A percentile compares a stretch with the other conserved stretches of the same genome.
phyloP scores from a whole-genome alignment of 2,329 filamentous ascomycete genomes.

The Cordyceps cicadae region DNA sequence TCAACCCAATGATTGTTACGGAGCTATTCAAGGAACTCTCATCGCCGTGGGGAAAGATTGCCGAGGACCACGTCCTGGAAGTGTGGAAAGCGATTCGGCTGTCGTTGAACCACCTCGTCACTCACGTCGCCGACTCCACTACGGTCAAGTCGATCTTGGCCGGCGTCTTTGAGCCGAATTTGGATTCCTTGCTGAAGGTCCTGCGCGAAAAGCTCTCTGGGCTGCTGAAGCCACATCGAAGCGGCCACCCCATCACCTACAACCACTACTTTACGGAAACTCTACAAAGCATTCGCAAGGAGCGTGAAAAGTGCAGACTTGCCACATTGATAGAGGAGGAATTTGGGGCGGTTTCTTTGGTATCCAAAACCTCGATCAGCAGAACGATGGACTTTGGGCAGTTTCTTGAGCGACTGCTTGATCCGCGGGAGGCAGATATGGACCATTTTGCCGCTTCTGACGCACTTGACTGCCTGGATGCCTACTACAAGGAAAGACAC shows the following conservation, averaged over 20 bases:
- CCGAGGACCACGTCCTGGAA: constrained; percentile 16
- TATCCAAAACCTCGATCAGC: background rate
- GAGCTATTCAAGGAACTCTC: constrained; percentile 55
- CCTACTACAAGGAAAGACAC: background rate
- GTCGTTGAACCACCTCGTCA: constrained; percentile 9
- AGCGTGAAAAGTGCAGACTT: background rate
- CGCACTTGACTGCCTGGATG: background rate
- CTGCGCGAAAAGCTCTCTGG: constrained; percentile 34
- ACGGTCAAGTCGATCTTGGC: constrained; percentile 12
- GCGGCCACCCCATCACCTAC: constrained; percentile 45
- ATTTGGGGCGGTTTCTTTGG: background rate
- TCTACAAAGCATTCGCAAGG: background rate
- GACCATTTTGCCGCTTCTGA: background rate
- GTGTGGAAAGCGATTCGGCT: constrained; percentile 12
- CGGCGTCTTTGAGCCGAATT: constrained; percentile 12
- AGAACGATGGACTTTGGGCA: background rate
- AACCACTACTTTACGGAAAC: constrained; percentile 36
- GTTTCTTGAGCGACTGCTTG: background rate
- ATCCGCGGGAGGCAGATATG: background rate
- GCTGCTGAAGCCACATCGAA: constrained; percentile 35
- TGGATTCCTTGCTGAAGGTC: constrained; percentile 15
- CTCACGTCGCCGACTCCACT: constrained; percentile 11
- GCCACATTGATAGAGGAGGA: background rate
- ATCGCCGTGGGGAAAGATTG: constrained; percentile 42
- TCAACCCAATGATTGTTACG: constrained; percentile 49